Base-by-base conservation (phyloP, 768 basidiomycete species). In the Cyclocybe aegerita region DNA sequence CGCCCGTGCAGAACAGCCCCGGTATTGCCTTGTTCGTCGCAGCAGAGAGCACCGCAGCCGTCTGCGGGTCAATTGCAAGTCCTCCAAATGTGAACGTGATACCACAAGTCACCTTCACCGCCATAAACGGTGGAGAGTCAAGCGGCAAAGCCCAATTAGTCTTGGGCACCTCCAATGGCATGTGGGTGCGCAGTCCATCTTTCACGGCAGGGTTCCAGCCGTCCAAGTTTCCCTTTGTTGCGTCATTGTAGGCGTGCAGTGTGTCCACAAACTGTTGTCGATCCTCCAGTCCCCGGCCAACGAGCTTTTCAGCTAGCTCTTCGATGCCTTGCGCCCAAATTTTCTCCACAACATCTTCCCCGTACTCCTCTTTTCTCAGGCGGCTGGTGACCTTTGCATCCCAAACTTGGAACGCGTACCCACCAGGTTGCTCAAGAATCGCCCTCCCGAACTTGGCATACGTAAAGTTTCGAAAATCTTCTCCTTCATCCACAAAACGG, bases 41-140 rank as follows among this genome's bases (percentile, higher is more conserved):
- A 23, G 71, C 70, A 0, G 72, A 74, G 1, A 85, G 42, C 5
- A 87, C 83, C 1, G 64, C 75, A 8, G 79, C 75, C 0, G 79
- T 82, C 11, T 68, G 58, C 0, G 82, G 75, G 56, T 86, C 77
- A 53, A 88, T 79, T 0, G 75, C 79, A 2, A 88, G 62, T 1
- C 86, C 86, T 0, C 86, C 85, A 67, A 86, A 88, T 1, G 84
- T 88, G 67, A 86, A 88, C 1, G 86, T 87, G 47, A 86, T 78
- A 5, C 85, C 86, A 66, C 85, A 86, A 0, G 79, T 70, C 7
- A 88, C 81, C 58, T 82, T 85, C 31, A 88, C 81, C 2, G 85
- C 85, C 61, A 86, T 67, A 56, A 84, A 83, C 0, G 83, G 83
- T 9, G 70, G 62, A 37, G 73, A 54, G 34, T 80, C 75, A 17